Evolutionary conservation across 2,329 filamentous ascomycete genomes (phyloP).

Genomic region (Monilinia fructicola): DNA sequence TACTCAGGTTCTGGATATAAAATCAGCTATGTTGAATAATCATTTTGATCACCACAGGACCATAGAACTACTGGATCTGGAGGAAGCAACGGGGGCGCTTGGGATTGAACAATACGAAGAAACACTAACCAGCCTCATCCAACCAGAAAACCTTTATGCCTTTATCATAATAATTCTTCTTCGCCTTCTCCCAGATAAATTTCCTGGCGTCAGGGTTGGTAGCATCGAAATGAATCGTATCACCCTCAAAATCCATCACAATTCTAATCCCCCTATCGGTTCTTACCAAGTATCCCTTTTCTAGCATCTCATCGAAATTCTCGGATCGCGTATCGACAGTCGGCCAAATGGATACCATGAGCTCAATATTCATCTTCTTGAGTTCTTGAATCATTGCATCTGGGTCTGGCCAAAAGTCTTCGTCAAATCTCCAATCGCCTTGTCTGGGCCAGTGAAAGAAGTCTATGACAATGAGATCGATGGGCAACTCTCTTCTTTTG

Average conservation of each 20-base stretch:
- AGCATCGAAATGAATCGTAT: conserved; percentile 61
- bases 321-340: conserved; percentile 60
- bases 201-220: conserved; percentile 59
- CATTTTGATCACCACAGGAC: not conserved
- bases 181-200: conserved; percentile 60
- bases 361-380: conserved; percentile 56
- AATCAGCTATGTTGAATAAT: not conserved
- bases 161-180: conserved; percentile 59
- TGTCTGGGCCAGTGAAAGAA: conserved; percentile 68
- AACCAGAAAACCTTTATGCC: conserved; percentile 68
- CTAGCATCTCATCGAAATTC: conserved; percentile 62
- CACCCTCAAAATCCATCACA: conserved; percentile 58
- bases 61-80: not conserved
- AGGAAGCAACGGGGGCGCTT: not conserved
- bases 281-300: conserved; percentile 59
- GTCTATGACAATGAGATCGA: conserved; percentile 66
- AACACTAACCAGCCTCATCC: conserved; percentile 53
- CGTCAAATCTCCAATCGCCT: conserved; percentile 68
- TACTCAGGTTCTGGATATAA: conserved; percentile 59
- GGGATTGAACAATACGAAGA: not conserved
- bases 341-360: conserved; percentile 71
- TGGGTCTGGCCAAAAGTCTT: conserved; percentile 62
- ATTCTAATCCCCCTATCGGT: conserved; percentile 59
- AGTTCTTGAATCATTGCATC: conserved; percentile 65
- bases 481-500: conserved; percentile 52